Evolutionary conservation across 176 grass and related monocot genomes (phyloP), one percentile per base, ranked within the genome.

Genomic region (Thalia dealbata): DNA sequence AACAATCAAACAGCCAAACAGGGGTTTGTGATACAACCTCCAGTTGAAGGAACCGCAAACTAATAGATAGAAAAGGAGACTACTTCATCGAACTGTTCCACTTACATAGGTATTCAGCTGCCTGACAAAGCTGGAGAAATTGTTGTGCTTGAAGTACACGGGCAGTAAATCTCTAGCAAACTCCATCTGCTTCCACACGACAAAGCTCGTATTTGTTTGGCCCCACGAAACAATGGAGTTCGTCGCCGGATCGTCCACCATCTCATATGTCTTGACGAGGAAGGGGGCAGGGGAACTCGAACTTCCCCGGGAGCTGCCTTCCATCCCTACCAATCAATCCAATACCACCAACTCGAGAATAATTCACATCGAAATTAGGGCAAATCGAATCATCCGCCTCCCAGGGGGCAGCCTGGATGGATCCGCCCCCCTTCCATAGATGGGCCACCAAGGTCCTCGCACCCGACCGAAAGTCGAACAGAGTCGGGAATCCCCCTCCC

Each of bases 221-320:
- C 45, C 11, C 45, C 45, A 48, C 42, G 74, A 83, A 21, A 99
- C 95, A 11, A 93, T 84, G 50, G 83, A 77, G 83, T 93, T 72
- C 65, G 90, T 91, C 23, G 90, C 69, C 51, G 85, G 75, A 65
- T 99, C 90, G 78, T 99, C 90, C 75, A 99, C 95, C 95, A 99
- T 99, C 55, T 99, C 95, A 76, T 99, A 99, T 68, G 95, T 91
- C 89, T 99, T 99, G 78, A 64, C 84, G 27, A 99, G 87, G 78
- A 99, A 99, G 69, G 95, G 95, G 71, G 90, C 82, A 76, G 89
- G 84, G 44, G 95, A 85, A 64, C 61, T 80, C 71, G 78, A 73
- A 60, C 64, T 73, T 43, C 89, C 77, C 19, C 35, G 44, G 23
- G 70, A 41, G 70, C 46, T 88, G 82, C 82, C 85, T 92, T 45